Percentiles rank a stretch among this genome's conserved stretches.
phyloP scores from a whole-genome alignment of 2,329 filamentous ascomycete species.

The Sporothrix sp. region DNA sequence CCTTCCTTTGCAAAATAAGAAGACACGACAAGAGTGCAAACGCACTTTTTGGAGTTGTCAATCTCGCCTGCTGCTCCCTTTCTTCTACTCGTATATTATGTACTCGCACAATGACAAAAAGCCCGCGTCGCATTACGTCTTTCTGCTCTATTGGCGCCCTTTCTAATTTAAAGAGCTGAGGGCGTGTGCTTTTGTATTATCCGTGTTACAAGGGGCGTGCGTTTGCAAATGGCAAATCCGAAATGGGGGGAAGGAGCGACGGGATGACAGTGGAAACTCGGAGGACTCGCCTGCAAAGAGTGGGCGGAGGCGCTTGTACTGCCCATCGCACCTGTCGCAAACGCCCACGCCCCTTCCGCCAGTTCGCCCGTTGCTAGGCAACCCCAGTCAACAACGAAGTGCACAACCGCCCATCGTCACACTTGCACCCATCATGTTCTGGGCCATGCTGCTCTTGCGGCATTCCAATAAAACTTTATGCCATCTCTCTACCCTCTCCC shows the following conservation, averaged over 20 bases:
- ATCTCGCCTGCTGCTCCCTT: slow-evolving; percentile 3
- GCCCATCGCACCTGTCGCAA: not conserved
- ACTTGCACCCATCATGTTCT: not conserved
- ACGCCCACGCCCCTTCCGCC: not conserved
- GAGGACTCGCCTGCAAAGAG: not conserved
- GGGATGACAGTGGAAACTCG: not conserved
- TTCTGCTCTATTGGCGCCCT: not conserved
- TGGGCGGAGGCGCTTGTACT: slow-evolving; percentile 1
- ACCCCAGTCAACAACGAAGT: slow-evolving; percentile 16
- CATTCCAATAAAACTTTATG: slow-evolving; percentile 19
- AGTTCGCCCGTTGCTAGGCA: slow-evolving; percentile 17
- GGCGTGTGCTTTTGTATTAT: slow-evolving; percentile 5
- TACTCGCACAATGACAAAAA: too few relatives aligned
- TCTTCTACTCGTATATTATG: too few relatives aligned
- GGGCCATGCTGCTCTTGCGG: not conserved
- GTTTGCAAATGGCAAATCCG: not conserved
- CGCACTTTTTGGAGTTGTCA: too few relatives aligned
- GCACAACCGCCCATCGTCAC: slow-evolving; percentile 10
- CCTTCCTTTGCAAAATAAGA: too few relatives aligned
- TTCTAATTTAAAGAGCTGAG: slow-evolving; percentile 5
- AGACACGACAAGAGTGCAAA: too few relatives aligned
- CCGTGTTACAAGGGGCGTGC: not conserved
- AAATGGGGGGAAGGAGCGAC: slow-evolving; percentile 2
- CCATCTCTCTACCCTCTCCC: not conserved
- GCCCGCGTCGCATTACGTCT: too few relatives aligned